Percentiles rank a stretch among this genome's conserved stretches.
Evolutionary conservation across 1,284 basidiomycete genomes (phyloP).

Genomic region (Cutaneotrichosporon dermatis): DNA sequence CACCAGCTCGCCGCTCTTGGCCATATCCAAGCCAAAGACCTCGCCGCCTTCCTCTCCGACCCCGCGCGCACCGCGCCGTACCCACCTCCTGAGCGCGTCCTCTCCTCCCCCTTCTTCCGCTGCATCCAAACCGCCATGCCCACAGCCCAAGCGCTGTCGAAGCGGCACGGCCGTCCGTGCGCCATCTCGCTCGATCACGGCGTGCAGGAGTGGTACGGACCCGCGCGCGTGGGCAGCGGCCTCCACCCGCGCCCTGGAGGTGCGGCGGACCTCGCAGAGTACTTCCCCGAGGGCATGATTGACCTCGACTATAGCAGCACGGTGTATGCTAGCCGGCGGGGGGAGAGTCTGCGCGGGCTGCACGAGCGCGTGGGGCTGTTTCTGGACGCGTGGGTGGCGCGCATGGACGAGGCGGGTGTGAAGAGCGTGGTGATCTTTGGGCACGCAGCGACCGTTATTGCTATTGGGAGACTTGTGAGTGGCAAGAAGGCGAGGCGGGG

Average conservation of each 20-base stretch:
- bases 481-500: no score
- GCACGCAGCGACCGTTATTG: slow-evolving; percentile 53
- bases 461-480: slow-evolving; percentile 46
- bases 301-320: slow-evolving; percentile 45
- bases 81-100: slow-evolving; percentile 41
- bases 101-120: slow-evolving; percentile 50
- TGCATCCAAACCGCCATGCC: slow-evolving; percentile 53
- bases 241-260: slow-evolving; percentile 44
- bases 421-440: slow-evolving; percentile 49
- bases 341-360: slow-evolving; percentile 50
- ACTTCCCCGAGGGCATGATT: slow-evolving; percentile 36
- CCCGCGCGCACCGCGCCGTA: slow-evolving; percentile 23
- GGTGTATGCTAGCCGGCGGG: slow-evolving; percentile 47
- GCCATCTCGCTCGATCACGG: slow-evolving; percentile 15
- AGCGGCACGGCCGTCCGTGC: neutral
- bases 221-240: slow-evolving; percentile 23
- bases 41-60: slow-evolving; percentile 34
- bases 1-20: slow-evolving; percentile 51
- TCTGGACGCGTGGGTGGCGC: slow-evolving; percentile 34
- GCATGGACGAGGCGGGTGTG: slow-evolving; percentile 43
- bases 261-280: slow-evolving; percentile 19
- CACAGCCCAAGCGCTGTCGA: slow-evolving; percentile 30
- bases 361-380: slow-evolving; percentile 44
- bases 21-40: slow-evolving; percentile 37
- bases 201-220: slow-evolving; percentile 14